A percentile compares a stretch with the other conserved stretches of the same genome.
Evolutionary conservation across 768 basidiomycete genomes (phyloP).

Genomic region (Boletellus sp.): DNA sequence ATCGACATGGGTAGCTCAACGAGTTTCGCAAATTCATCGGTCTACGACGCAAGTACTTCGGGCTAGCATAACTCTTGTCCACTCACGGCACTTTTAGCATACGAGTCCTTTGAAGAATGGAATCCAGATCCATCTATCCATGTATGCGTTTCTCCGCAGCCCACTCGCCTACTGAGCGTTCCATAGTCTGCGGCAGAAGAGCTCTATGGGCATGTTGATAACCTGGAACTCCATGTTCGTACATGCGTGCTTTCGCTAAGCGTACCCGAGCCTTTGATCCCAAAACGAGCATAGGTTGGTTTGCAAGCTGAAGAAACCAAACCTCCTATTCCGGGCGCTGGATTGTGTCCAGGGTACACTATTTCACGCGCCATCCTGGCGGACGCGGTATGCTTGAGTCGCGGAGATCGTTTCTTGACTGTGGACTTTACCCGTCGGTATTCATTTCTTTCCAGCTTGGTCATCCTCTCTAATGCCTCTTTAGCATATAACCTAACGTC

Average conservation of each 20-base stretch:
- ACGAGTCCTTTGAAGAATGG: constrained; percentile 66
- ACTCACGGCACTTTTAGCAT: constrained; percentile 42
- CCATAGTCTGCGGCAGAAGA: constrained; percentile 55
- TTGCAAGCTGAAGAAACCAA: constrained; percentile 75
- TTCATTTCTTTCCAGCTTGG: background rate
- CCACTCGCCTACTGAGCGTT: background rate
- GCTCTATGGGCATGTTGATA: constrained; percentile 70
- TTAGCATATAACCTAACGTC: constrained; percentile 69
- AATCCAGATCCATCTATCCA: constrained; percentile 57
- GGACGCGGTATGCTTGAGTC: constrained; percentile 70
- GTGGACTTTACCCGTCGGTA: constrained; percentile 70
- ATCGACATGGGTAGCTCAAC: constrained; percentile 43
- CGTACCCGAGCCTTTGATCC: background rate
- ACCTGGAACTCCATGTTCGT: constrained; percentile 73
- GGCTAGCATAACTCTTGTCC: background rate
- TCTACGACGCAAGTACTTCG: constrained; percentile 50
- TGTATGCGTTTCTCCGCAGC: constrained; percentile 32
- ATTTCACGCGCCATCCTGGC: constrained; percentile 81
- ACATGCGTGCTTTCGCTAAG: background rate
- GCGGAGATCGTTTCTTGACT: constrained; percentile 80
- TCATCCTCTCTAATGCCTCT: constrained; percentile 2
- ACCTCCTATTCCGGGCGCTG: constrained; percentile 59
- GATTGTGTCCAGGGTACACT: constrained; percentile 79
- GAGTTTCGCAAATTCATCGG: constrained; percentile 73
- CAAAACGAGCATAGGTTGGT: constrained; percentile 42